Base-by-base conservation (phyloP, 2,329 filamentous ascomycete species). In the Ceratocystis lukuohia region DNA sequence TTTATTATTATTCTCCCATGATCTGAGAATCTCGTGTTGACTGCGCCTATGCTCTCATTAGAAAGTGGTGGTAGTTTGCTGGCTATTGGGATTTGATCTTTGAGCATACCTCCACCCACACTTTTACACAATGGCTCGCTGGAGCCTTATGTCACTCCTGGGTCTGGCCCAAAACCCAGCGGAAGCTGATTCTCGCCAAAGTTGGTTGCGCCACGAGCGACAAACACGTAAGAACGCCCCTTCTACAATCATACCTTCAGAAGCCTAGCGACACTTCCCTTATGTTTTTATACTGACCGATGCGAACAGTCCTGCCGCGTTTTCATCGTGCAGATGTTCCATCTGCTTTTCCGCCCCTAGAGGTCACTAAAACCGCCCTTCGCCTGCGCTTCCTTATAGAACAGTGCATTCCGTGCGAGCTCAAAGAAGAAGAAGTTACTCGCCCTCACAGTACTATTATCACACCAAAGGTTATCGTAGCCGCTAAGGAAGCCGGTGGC, bases 301-400 rank as follows among this genome's bases (percentile, higher is more conserved):
- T 41, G 33, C 10, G 4, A 8, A 17, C 68, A 89, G 86, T 92
- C 15, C 82, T 92, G 1, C 87, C 88, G 1, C 79, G 78, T 15
- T 82, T 86, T 70, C 79, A 80, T 70, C 81, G 45, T 22, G 41
- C 83, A 12, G 74, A 79, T 0, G 77, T 86, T 56, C 76, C 84
- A 53, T 86, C 89, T 10, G 85, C 88, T 33, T 85, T 93, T 45
- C 84, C 89, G 0, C 80, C 92, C 12, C 80, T 82, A 68, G 88
- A 94, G 71, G 92, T 96, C 69, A 96, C 93, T 69, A 92, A 92
- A 74, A 82, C 95, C 66, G 93, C 92, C 30, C 82, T 99, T 17
- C 89, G 91, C 67, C 80, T 99, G 70, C 95, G 93, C 72, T 91
- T 95, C 74, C 85, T 96, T 71, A 86, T 99, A 71, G 91, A 96